These are phyloP conservation scores for Cyclostephanos tholiformis DNA, from an alignment of 108 stramenopile genomes.

Conservation along the genomic window DNA sequence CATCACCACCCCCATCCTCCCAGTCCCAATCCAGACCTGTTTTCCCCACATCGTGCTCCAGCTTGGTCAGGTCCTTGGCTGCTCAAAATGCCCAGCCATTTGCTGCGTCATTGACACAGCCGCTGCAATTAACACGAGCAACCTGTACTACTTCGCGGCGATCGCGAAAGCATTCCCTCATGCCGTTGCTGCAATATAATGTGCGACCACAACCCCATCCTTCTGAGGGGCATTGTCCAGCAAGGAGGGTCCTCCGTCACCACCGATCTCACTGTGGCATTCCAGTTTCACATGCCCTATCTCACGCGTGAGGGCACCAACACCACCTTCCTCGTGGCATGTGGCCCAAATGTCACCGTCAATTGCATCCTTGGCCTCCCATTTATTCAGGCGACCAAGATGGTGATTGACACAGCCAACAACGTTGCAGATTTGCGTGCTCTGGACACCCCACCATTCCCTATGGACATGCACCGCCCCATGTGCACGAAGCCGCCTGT, in stretches of 20 bases:
- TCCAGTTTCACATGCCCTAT: conserved; percentile 11
- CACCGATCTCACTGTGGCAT: conserved; percentile 3
- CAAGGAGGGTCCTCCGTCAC: neutral
- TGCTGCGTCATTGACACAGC: neutral
- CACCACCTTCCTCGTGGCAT: neutral
- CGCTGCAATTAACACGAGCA: too few relatives aligned
- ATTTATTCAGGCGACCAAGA: conserved; percentile 1
- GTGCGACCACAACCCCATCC: neutral
- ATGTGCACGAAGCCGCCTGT: neutral
- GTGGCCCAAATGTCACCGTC: conserved; percentile 8
- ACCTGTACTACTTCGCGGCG: neutral
- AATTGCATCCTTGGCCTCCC: conserved; percentile 12
- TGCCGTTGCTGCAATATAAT: neutral
- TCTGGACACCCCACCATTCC: conserved; percentile 4
- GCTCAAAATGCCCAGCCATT: neutral
- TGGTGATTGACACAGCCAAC: conserved; percentile 7
- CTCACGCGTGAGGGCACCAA: neutral
- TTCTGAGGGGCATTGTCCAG: conserved; percentile 4
- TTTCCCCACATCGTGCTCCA: neutral
- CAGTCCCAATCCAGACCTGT: neutral
- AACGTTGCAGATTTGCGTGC: neutral
- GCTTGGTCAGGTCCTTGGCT: neutral
- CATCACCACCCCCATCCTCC: neutral
- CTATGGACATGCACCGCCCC: neutral
- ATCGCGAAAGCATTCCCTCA: conserved; percentile 9